A percentile compares a stretch with the other conserved stretches of the same genome.
Conservation (phyloP, 2,329 filamentous ascomycete species). For the Didymella keratinophila region DNA sequence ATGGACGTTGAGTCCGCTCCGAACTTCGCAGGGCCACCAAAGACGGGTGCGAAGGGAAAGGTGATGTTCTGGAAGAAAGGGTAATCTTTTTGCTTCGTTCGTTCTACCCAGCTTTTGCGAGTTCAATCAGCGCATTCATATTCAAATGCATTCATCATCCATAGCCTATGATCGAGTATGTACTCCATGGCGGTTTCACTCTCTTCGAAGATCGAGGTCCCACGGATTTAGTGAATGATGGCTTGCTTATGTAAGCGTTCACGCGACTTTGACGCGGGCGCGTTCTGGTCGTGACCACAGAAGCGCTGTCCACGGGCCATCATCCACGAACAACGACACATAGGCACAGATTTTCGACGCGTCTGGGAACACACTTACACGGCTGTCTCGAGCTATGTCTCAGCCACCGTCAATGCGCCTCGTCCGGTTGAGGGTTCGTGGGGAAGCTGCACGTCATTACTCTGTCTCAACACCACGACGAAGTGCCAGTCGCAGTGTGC, state of each 20-base stretch:
- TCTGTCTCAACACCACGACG: constrained; percentile 9
- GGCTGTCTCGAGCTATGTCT: constrained; percentile 7
- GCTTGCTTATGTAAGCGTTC: not conserved
- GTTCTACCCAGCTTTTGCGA: constrained; percentile 7
- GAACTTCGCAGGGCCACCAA: constrained; percentile 45
- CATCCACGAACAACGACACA: not conserved
- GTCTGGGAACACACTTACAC: not conserved
- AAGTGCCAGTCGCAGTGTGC: constrained; percentile 9
- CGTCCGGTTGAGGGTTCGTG: not conserved
- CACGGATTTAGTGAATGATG: not conserved
- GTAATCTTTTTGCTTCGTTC: constrained; percentile 17
- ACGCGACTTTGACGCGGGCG: constrained; percentile 3
- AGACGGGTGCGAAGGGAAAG: constrained; percentile 34
- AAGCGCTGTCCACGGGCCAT: not conserved
- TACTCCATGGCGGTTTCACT: not conserved
- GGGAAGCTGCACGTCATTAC: constrained; percentile 17
- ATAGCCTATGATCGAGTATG: not conserved
- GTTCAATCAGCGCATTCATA: not conserved
- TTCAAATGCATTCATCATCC: not conserved
- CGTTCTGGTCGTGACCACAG: not conserved
- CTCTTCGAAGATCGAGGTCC: not conserved
- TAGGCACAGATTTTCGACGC: not conserved
- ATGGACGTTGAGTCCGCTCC: constrained; percentile 45
- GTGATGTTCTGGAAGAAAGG: constrained; percentile 45
- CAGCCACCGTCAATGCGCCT: constrained; percentile 13